Evolutionary conservation across 441 rosid species (phyloP).

Genomic region (Adansonia gregorii): DNA sequence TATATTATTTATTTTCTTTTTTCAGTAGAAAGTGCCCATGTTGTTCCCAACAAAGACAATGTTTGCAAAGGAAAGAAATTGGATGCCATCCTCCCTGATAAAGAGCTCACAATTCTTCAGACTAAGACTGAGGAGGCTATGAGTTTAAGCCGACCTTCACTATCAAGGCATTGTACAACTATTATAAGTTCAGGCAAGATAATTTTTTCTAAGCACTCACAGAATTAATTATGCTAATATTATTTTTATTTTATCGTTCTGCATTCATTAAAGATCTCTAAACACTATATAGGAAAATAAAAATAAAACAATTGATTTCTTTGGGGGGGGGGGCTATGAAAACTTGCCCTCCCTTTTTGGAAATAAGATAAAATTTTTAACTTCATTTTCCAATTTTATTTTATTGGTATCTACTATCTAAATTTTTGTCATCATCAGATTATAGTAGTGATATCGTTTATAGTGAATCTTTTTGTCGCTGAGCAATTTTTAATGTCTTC

Average conservation of each 20-base stretch:
- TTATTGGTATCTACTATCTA: neutral
- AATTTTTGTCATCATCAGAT: neutral
- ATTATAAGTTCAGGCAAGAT: constrained; percentile 29
- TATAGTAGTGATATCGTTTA: neutral
- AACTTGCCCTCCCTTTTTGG: neutral
- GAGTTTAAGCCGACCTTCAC: constrained; percentile 17
- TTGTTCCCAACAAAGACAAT: constrained; percentile 15
- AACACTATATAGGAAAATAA: neutral
- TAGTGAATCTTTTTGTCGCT: neutral
- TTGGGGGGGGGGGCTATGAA: neutral
- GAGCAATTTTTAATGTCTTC: neutral
- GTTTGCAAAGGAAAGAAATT: constrained; percentile 18
- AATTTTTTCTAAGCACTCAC: neutral
- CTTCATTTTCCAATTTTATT: neutral
- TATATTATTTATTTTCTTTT: neutral
- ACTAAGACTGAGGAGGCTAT: neutral
- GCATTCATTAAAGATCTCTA: neutral
- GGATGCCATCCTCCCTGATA: constrained; percentile 19
- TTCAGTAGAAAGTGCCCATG: constrained; percentile 15
- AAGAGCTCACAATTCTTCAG: constrained; percentile 20
- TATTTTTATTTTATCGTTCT: neutral
- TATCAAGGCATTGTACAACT: constrained; percentile 13
- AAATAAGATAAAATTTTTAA: neutral
- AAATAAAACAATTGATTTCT: neutral
- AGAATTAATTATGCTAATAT: neutral